Evolutionary conservation across 257 asterid genomes (phyloP), one percentile per base, ranked within the genome.

Genomic region (Scutellaria baicalensis): DNA sequence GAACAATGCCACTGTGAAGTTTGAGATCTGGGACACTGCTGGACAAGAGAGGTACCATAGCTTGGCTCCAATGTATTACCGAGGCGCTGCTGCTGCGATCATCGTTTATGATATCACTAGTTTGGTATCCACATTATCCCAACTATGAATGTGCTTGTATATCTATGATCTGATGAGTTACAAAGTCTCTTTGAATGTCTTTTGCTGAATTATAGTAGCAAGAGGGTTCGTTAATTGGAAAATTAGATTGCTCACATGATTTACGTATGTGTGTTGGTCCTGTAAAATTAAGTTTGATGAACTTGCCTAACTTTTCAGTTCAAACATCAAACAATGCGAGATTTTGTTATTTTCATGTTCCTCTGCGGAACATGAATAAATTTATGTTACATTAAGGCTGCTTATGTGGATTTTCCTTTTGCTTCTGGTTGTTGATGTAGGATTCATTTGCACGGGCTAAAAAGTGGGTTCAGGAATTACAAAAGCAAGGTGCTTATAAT

Each of bases 11-110:
- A 89, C 96, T 21, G 96, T 93, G 71, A 93, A 93, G 76, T 93
- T 93, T 67, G 98, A 91, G 92, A 93, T 93, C 80, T 93, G 97
- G 98, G 98, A 93, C 68, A 93, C 99, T 39, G 99, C 97, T 21
- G 99, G 97, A 3, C 97, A 89, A 84, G 99, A 93, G 85, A 89
- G 99, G 70, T 93, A 91, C 77, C 99, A 93, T 66, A 93, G 97
- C 84, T 85, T 93, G 84, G 99, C 99, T 6, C 97, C 99, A 16
- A 93, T 93, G 99, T 93, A 93, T 52, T 91, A 93, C 75, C 82
- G 99, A 74, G 99, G 99, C 3, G 96, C 97, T 27, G 97, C 97
- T 17, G 99, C 99, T 57, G 97, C 99, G 11, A 86, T 93, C 55
- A 91, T 93, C 66, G 99, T 93, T 68, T 93, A 83, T 65, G 97